Percentiles rank a stretch among this genome's conserved stretches.
Conservation (phyloP, 352 stramenopile species). For the Pelagophyceae sp. region DNA sequence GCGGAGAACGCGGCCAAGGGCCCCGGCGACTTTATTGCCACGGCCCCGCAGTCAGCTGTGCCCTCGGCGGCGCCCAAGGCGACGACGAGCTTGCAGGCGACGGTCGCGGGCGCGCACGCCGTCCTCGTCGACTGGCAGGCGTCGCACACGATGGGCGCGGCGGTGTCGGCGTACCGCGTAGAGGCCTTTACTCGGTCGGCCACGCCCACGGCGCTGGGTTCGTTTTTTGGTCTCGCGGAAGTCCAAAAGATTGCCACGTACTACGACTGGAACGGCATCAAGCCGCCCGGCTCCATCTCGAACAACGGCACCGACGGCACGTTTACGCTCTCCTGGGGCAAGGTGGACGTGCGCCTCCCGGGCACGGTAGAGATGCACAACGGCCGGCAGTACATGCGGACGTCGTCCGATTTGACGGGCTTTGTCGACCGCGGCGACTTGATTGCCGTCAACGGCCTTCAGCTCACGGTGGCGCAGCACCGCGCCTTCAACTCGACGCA, state of each 20-base stretch:
- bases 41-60: constrained; percentile 33
- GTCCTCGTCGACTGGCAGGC: constrained; percentile 33
- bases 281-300: background rate
- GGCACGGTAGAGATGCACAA: constrained; percentile 40
- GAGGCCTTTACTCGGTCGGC: constrained; percentile 27
- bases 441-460: constrained; percentile 57
- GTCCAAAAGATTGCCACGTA: constrained; percentile 28
- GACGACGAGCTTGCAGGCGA: constrained; percentile 30
- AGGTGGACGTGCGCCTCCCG: constrained; percentile 37
- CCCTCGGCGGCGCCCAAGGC: constrained; percentile 31
- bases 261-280: background rate
- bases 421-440: constrained; percentile 65
- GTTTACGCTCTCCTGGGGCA: constrained; percentile 52
- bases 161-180: constrained; percentile 23
- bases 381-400: constrained; percentile 53
- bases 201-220: constrained; percentile 17
- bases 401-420: constrained; percentile 70
- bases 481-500: constrained; percentile 57
- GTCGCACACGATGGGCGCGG: constrained; percentile 7
- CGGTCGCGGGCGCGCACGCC: constrained; percentile 37
- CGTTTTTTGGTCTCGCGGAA: constrained; percentile 29
- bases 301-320: constrained; percentile 38
- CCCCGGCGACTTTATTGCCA: constrained; percentile 40
- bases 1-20: constrained; percentile 72
- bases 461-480: constrained; percentile 61